phyloP scores from a whole-genome alignment of 1,284 basidiomycete genomes.

The Retiboletus flavoniger region DNA sequence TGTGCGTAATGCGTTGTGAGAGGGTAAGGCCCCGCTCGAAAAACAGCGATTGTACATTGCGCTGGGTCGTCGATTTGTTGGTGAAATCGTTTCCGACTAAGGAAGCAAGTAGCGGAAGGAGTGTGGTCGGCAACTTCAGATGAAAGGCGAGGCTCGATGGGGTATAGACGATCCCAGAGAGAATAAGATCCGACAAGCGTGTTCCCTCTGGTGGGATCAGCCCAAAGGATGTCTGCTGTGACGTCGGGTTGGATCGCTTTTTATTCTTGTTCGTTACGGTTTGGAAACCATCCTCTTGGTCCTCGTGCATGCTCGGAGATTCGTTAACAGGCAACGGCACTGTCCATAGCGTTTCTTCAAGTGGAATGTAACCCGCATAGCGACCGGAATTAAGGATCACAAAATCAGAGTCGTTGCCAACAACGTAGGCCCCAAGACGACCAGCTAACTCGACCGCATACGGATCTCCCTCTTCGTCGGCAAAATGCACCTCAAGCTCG shows the following conservation, averaged over 20 bases:
- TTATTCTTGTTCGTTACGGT: slow-evolving; percentile 50
- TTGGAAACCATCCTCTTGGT: slow-evolving; percentile 60
- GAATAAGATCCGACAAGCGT: slow-evolving; percentile 37
- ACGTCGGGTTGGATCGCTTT: slow-evolving; percentile 38
- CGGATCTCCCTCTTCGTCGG: slow-evolving; percentile 86
- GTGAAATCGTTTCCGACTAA: slow-evolving; percentile 87
- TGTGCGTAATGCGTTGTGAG: slow-evolving; percentile 58
- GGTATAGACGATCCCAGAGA: slow-evolving; percentile 63
- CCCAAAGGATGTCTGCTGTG: slow-evolving; percentile 40
- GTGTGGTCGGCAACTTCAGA: slow-evolving; percentile 64
- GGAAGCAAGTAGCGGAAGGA: slow-evolving; percentile 83
- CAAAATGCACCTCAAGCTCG: slow-evolving; percentile 60
- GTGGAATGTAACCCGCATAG: slow-evolving; percentile 75
- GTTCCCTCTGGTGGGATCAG: slow-evolving; percentile 55
- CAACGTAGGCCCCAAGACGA: slow-evolving; percentile 68
- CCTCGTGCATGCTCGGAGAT: slow-evolving; percentile 26
- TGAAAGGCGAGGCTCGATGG: slow-evolving; percentile 63
- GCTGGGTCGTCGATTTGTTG: slow-evolving; percentile 44
- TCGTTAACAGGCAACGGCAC: slow-evolving; percentile 26
- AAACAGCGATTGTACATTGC: slow-evolving; percentile 60
- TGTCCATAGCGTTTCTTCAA: slow-evolving; percentile 79
- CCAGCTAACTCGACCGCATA: slow-evolving; percentile 83
- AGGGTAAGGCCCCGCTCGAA: slow-evolving; percentile 60
- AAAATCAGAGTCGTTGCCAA: slow-evolving; percentile 82
- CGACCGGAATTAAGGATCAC: slow-evolving; percentile 72